phyloP scores from a whole-genome alignment of 306 rosid genomes.

The Cajanus cajan region DNA sequence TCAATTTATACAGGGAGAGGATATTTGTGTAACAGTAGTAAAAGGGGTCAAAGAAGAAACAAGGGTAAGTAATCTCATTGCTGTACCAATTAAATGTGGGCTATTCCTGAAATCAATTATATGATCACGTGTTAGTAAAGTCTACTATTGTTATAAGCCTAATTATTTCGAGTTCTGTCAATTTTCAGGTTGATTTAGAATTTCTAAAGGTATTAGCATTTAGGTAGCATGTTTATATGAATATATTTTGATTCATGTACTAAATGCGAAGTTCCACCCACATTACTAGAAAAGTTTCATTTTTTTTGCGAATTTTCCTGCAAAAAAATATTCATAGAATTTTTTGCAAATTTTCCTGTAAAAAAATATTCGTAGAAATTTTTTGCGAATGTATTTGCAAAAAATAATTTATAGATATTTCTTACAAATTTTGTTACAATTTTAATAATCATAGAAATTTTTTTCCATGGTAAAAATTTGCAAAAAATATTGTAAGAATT shows the following conservation, averaged over 20 bases:
- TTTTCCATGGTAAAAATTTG: no score
- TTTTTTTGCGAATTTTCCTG: no score
- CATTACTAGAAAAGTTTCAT: no score
- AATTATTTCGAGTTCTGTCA: constrained; percentile 19
- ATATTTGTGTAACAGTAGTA: constrained; percentile 59
- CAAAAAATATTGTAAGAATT: no score
- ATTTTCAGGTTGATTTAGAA: constrained; percentile 68
- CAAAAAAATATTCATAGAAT: no score
- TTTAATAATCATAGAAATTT: no score
- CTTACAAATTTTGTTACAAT: no score
- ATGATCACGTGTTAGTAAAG: neutral
- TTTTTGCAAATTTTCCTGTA: no score
- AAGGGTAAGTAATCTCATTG: constrained; percentile 52
- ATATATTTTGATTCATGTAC: neutral
- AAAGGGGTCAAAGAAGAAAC: constrained; percentile 91
- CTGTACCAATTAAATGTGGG: neutral
- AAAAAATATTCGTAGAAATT: no score
- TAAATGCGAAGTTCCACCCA: constrained; percentile 16
- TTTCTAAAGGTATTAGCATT: constrained; percentile 70
- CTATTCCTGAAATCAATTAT: neutral
- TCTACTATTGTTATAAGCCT: constrained; percentile 20
- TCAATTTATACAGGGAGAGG: constrained; percentile 62
- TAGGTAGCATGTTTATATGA: constrained; percentile 43
- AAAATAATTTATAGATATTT: no score
- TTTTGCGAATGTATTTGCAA: no score